Conservation (phyloP, 352 stramenopile genomes). For the Globisporangium paroecandrum region DNA sequence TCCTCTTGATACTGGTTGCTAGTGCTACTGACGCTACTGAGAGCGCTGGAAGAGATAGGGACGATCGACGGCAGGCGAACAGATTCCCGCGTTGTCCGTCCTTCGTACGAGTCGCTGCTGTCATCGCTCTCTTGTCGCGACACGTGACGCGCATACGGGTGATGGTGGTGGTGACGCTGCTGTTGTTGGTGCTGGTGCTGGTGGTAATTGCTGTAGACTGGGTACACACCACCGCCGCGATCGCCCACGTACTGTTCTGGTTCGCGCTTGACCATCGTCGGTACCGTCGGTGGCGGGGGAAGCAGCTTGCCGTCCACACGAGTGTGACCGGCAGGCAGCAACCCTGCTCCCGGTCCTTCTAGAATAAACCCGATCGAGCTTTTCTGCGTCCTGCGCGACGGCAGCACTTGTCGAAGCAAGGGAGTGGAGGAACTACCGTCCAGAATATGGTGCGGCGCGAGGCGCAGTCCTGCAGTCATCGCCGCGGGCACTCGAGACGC, state of each 20-base stretch:
- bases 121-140: not conserved
- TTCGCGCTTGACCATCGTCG: not conserved
- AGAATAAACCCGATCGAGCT: slow-evolving; percentile 3
- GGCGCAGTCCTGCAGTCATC: not conserved
- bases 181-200: too few species aligned
- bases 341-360: not conserved
- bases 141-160: not conserved
- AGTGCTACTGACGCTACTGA: not conserved
- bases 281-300: too few species aligned
- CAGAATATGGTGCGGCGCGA: not conserved
- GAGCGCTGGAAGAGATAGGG: not conserved
- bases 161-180: not conserved
- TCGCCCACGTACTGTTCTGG: not conserved
- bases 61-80: slow-evolving; percentile 3
- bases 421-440: not conserved
- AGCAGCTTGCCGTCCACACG: not conserved
- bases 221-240: not conserved
- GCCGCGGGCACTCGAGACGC: not conserved
- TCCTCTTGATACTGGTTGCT: not conserved
- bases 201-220: not conserved
- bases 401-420: slow-evolving; percentile 2
- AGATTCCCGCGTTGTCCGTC: not conserved
- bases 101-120: slow-evolving; percentile 6
- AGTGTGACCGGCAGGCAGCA: not conserved
- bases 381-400: not conserved